Percentiles rank a stretch among this genome's conserved stretches.
Conservation (phyloP, 805 yeast species). For the Myxozyma melibiosi region DNA sequence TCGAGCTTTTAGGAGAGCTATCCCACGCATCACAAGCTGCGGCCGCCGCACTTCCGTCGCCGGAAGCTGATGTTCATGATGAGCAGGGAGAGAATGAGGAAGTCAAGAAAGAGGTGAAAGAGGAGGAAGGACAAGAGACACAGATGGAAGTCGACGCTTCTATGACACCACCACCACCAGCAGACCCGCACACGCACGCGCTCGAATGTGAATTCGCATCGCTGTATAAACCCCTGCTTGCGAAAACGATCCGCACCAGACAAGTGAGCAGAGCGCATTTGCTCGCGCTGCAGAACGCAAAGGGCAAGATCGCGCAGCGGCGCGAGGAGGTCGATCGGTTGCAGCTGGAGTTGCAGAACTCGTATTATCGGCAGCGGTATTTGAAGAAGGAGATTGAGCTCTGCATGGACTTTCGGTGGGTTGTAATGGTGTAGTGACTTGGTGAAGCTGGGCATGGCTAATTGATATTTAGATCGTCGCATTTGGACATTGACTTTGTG, state of each 20-base stretch:
- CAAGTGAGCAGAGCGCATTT: conserved; percentile 9
- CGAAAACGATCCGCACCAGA: conserved; percentile 5
- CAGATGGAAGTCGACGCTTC: too few relatives aligned
- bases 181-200: background rate
- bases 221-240: conserved; percentile 7
- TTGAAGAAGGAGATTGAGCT: conserved; percentile 22
- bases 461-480: conserved; percentile 13
- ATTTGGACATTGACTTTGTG: conserved; percentile 23
- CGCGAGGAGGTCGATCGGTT: conserved; percentile 21
- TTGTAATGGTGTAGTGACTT: background rate
- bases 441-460: background rate
- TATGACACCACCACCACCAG: background rate
- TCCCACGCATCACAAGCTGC: conserved; percentile 12
- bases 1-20: background rate
- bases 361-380: conserved; percentile 24
- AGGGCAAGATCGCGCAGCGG: background rate
- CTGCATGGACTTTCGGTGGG: conserved; percentile 28
- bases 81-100: background rate
- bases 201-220: conserved; percentile 14
- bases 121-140: conserved; percentile 2
- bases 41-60: conserved; percentile 13
- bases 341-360: conserved; percentile 27
- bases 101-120: background rate
- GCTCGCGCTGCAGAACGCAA: background rate
- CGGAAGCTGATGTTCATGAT: background rate